These are phyloP conservation scores for Whalleya microplaca DNA, from an alignment of 2,329 filamentous ascomycete genomes.

Conservation along the genomic window DNA sequence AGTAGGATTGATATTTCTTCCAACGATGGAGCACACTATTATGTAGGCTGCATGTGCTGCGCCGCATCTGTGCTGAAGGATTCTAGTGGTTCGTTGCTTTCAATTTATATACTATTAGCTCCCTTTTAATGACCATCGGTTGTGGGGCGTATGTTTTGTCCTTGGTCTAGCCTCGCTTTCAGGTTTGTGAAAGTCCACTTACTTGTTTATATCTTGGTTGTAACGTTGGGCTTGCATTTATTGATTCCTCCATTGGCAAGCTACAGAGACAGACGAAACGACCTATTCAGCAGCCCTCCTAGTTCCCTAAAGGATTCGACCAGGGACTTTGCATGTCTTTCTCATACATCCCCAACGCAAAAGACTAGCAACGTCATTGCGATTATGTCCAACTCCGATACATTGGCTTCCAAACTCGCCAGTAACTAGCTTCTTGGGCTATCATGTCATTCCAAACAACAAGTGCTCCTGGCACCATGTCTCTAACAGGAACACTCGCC, in stretches of 20 bases:
- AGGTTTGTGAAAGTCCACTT: too few relatives aligned
- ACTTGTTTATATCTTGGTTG: not conserved
- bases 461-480: not conserved
- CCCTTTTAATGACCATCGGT: not conserved
- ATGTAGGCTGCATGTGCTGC: not conserved
- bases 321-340: not conserved
- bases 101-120: not conserved
- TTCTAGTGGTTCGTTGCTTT: not conserved
- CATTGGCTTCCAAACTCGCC: not conserved
- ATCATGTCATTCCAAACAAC: conserved; percentile 3
- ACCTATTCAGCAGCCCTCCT: not conserved
- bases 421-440: not conserved
- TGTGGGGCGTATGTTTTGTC: not conserved
- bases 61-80: not conserved
- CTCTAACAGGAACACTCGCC: not conserved
- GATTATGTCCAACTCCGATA: not conserved
- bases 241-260: not conserved
- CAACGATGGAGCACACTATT: not conserved
- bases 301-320: not conserved
- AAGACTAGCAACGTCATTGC: not conserved
- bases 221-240: not conserved
- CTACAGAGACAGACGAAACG: not conserved
- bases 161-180: not conserved
- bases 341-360: not conserved
- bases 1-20: not conserved